phyloP scores from a whole-genome alignment of 805 yeast genomes.

The Candida sonorensis region DNA sequence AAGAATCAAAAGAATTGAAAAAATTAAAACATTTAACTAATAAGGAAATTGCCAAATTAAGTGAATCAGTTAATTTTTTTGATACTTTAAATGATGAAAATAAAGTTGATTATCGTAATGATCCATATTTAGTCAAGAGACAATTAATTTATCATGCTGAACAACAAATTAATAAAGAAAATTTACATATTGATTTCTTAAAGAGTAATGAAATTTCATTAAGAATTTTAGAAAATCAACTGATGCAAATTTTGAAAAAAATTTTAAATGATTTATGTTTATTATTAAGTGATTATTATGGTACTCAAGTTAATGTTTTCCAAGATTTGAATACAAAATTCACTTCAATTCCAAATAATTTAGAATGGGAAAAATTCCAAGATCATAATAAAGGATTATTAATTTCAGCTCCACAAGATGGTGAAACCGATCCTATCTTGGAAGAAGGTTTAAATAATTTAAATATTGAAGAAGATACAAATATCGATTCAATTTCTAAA shows the following conservation, averaged over 20 bases:
- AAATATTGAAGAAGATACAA: neutral
- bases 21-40: conserved; percentile 27
- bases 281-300: conserved; percentile 26
- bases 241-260: conserved; percentile 35
- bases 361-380: conserved; percentile 40
- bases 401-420: conserved; percentile 26
- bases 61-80: conserved; percentile 15
- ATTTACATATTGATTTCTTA: conserved; percentile 37
- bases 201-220: conserved; percentile 34
- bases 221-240: conserved; percentile 35
- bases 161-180: conserved; percentile 39
- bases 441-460: conserved; percentile 1
- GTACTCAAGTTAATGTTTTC: conserved; percentile 23
- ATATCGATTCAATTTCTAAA: conserved; percentile 2
- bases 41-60: conserved; percentile 21
- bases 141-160: conserved; percentile 29
- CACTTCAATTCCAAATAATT: conserved; percentile 27
- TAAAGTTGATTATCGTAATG: conserved; percentile 32
- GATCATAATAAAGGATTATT: conserved; percentile 26
- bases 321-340: conserved; percentile 26
- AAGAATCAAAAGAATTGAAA: conserved; percentile 34
- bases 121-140: conserved; percentile 42
- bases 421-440: conserved; percentile 5
- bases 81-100: conserved; percentile 6
- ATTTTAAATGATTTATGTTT: conserved; percentile 26